phyloP scores from a whole-genome alignment of 2,329 filamentous ascomycete genomes.

The Corniculantispora saksenae region DNA sequence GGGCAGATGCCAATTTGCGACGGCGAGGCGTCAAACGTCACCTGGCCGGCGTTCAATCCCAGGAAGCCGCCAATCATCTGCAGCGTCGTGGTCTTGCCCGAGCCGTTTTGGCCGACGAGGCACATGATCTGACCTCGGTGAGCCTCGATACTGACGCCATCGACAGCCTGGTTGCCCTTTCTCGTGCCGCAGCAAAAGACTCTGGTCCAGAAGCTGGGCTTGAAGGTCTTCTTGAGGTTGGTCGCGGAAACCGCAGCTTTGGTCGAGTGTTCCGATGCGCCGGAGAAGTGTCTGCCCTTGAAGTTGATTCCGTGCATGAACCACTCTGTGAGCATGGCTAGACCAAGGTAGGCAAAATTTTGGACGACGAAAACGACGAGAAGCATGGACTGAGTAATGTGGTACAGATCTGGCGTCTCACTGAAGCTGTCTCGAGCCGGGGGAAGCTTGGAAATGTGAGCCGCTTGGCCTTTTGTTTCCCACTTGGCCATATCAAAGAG shows the following conservation, averaged over 20 bases:
- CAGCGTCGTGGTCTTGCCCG: conserved; percentile 70
- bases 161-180: conserved; percentile 54
- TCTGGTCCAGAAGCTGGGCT: conserved; percentile 30
- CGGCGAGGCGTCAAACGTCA: conserved; percentile 55
- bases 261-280: conserved; percentile 20
- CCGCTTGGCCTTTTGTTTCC: conserved; percentile 21
- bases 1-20: conserved; percentile 58
- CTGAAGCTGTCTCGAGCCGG: conserved; percentile 17
- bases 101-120: conserved; percentile 69
- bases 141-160: conserved; percentile 60
- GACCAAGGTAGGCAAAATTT: conserved; percentile 34
- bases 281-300: conserved; percentile 29
- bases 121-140: conserved; percentile 64
- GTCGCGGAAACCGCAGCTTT: neutral
- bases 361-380: conserved; percentile 35
- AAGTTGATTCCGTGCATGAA: conserved; percentile 37
- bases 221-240: conserved; percentile 35
- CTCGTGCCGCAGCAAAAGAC: conserved; percentile 32
- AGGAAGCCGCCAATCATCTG: conserved; percentile 68
- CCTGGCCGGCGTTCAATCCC: conserved; percentile 58
- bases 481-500: conserved; percentile 27
- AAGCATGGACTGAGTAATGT: conserved; percentile 30
- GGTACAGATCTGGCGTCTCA: conserved; percentile 22
- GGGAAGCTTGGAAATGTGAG: conserved; percentile 20
- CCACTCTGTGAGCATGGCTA: conserved; percentile 35